phyloP scores from a whole-genome alignment of 805 yeast genomes.

The Lipomyces sp. region DNA sequence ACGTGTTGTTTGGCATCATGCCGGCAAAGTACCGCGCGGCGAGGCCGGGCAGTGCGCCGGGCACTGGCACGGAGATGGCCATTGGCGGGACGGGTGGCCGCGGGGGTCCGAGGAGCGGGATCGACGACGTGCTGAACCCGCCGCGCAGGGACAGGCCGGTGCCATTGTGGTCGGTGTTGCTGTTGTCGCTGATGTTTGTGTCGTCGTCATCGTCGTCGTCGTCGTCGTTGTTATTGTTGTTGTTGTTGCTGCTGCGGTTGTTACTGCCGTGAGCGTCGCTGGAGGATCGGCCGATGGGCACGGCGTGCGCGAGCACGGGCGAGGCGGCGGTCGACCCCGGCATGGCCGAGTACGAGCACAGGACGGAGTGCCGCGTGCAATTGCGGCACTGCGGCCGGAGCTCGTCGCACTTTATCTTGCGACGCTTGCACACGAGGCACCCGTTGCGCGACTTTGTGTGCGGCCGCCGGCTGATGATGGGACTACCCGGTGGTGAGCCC shows the following conservation, averaged over 20 bases:
- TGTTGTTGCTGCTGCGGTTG: neutral
- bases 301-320: slow-evolving; percentile 1
- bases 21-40: slow-evolving; percentile 22
- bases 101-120: neutral
- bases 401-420: slow-evolving; percentile 51
- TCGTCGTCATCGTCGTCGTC: neutral
- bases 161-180: neutral
- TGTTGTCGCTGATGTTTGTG: neutral
- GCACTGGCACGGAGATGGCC: slow-evolving; percentile 26
- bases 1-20: slow-evolving; percentile 3
- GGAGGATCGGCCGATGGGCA: too few species aligned
- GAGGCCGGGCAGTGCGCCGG: slow-evolving; percentile 27
- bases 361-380: slow-evolving; percentile 44
- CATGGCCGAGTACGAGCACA: slow-evolving; percentile 18
- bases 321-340: neutral
- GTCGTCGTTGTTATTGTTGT: neutral
- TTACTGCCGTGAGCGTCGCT: too few species aligned
- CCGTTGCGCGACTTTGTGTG: slow-evolving; percentile 26
- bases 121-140: neutral
- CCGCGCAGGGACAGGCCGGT: neutral
- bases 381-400: slow-evolving; percentile 54
- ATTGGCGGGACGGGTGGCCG: slow-evolving; percentile 8
- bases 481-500: neutral
- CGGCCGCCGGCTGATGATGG: slow-evolving; percentile 12
- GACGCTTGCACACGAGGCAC: slow-evolving; percentile 26